Conservation (phyloP, 2,329 filamentous ascomycete species). For the Tolypocladium paradoxum region DNA sequence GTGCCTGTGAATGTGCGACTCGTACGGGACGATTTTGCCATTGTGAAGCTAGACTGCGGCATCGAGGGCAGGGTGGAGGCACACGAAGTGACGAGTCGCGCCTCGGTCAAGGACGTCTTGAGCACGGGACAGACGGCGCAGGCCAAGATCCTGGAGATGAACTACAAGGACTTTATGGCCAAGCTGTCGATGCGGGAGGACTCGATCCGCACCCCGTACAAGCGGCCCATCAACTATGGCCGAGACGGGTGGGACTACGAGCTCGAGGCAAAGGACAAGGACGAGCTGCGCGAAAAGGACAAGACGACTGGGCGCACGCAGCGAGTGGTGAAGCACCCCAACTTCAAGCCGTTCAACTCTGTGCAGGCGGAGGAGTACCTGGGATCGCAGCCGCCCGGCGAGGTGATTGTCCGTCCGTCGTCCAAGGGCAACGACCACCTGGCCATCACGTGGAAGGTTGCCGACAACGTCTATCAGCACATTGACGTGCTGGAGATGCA, state of each 20-base stretch:
- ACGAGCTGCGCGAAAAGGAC: constrained; percentile 77
- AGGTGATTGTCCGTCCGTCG: constrained; percentile 89
- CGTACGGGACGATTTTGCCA: constrained; percentile 84
- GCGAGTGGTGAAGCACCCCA: constrained; percentile 92
- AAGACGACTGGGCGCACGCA: constrained; percentile 76
- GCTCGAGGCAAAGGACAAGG: constrained; percentile 71
- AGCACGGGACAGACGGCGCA: constrained; percentile 73
- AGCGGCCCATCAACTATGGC: constrained; percentile 58
- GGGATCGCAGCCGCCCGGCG: constrained; percentile 72
- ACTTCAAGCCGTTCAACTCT: constrained; percentile 89
- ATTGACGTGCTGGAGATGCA: constrained; percentile 94
- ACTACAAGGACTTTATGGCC: constrained; percentile 73
- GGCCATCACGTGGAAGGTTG: constrained; percentile 95
- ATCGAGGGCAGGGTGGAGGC: constrained; percentile 81
- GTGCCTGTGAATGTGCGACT: constrained; percentile 80
- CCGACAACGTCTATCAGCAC: constrained; percentile 92
- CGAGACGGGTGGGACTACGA: constrained; percentile 79
- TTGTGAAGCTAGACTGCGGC: constrained; percentile 87
- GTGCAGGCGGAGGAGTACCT: constrained; percentile 89
- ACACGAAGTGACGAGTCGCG: constrained; percentile 66
- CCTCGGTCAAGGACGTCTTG: constrained; percentile 63
- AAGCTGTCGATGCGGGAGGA: constrained; percentile 81
- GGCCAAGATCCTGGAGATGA: constrained; percentile 78
- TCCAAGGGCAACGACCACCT: constrained; percentile 94
- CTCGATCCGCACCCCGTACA: constrained; percentile 61